Base-by-base conservation (phyloP, 2,329 filamentous ascomycete species). In the Cytospora schulzeri region DNA sequence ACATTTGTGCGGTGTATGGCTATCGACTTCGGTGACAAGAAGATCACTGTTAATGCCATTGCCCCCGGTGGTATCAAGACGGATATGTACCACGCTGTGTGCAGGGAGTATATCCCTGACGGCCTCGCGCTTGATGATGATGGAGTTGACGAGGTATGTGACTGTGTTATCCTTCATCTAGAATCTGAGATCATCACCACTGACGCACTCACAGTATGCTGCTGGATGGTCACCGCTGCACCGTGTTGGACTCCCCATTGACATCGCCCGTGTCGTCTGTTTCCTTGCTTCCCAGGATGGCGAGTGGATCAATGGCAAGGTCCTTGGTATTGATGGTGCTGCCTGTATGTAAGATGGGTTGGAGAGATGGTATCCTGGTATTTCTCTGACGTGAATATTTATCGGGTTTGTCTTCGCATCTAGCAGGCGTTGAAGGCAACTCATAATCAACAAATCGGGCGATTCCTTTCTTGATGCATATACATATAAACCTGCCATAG, bases 1-100 rank as follows among this genome's bases (percentile, higher is more conserved):
- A 89, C 88, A 14, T 91, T 92, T 76, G 88, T 90, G 69, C 88
- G 90, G 74, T 87, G 85, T 70, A 90, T 92, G 77, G 88, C 90
- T 6, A 88, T 87, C 55, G 86, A 89, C 77, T 85, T 83, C 68
- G 85, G 88, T 62, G 84, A 88, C 79, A 81, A 85, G 69, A 85
- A 84, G 60, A 86, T 88, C 72, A 88, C 85, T 0, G 85, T 88
- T 73, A 88, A 88, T 71, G 85, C 85, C 59, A 82, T 88, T 19
- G 86, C 86, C 0, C 86, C 86, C 0, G 86, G 85, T 61, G 86
- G 85, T 28, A 87, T 87, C 76, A 87, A 87, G 78, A 85, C 81
- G 26, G 86, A 88, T 69, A 88, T 88, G 85, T 88, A 85, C 76
- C 83, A 88, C 76, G 81, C 81, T 65, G 85, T 87, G 29, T 86